Percentiles rank a stretch among this genome's conserved stretches.
phyloP scores from a whole-genome alignment of 306 rosid species.

The Carpinus fangiana region DNA sequence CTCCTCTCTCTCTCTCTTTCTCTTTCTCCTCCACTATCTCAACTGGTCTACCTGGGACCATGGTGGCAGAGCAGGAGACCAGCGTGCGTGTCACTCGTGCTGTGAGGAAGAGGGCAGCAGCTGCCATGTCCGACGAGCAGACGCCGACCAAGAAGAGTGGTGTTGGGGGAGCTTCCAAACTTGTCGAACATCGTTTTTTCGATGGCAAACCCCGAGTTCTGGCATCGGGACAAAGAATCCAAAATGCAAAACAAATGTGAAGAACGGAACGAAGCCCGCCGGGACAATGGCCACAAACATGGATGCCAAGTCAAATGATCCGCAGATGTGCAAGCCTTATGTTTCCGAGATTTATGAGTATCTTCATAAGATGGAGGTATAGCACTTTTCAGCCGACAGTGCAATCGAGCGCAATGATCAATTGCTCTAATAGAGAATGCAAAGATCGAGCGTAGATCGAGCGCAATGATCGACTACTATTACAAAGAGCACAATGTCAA shows the following conservation, averaged over 20 bases:
- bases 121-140: constrained; percentile 37
- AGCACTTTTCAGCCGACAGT: too few relatives aligned
- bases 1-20: too few relatives aligned
- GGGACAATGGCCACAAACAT: not conserved
- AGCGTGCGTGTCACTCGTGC: constrained; percentile 53
- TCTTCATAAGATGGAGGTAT: constrained; percentile 80
- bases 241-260: constrained; percentile 16
- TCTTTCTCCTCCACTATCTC: too few relatives aligned
- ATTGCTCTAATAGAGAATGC: too few relatives aligned
- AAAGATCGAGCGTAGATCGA: too few relatives aligned
- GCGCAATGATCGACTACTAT: too few relatives aligned
- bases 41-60: not conserved
- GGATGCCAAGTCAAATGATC: constrained; percentile 37
- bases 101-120: constrained; percentile 55
- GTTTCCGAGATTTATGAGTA: constrained; percentile 70
- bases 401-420: too few relatives aligned
- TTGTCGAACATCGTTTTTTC: constrained; percentile 21
- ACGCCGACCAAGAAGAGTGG: constrained; percentile 48
- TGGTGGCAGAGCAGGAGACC: constrained; percentile 32
- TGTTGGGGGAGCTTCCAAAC: constrained; percentile 61
- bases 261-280: constrained; percentile 9
- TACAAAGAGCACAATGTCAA: too few relatives aligned
- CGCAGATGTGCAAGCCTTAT: constrained; percentile 60
- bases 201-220: not conserved
- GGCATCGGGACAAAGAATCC: constrained; percentile 18